phyloP scores from a whole-genome alignment of 2,329 filamentous ascomycete genomes.

The Reticulascus tulasneorum region DNA sequence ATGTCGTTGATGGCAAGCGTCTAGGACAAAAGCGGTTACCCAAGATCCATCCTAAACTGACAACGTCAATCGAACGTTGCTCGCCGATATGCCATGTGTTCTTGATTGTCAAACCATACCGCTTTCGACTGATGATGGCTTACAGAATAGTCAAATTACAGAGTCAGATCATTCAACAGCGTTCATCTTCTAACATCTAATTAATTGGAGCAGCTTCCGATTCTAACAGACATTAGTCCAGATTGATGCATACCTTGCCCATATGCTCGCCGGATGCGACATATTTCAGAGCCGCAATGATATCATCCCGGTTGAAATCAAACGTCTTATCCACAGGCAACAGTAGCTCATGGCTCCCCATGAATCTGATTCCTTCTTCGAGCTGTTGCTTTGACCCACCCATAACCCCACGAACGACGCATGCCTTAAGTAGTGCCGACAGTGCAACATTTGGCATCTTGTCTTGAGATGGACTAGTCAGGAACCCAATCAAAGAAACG shows the following conservation, averaged over 20 bases:
- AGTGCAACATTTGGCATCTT: conserved; percentile 27
- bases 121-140: no score
- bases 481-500: conserved; percentile 41
- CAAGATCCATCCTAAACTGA: no score
- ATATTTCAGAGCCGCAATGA: conserved; percentile 10
- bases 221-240: no score
- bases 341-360: conserved; percentile 19
- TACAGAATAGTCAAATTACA: no score
- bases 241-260: conserved; percentile 30
- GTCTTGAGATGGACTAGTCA: conserved; percentile 18
- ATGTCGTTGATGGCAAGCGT: no score
- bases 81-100: no score
- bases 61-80: no score
- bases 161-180: no score
- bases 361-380: conserved; percentile 26
- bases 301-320: conserved; percentile 23
- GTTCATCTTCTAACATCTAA: no score
- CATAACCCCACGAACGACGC: conserved; percentile 29
- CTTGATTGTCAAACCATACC: no score
- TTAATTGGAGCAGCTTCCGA: no score
- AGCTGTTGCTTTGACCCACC: conserved; percentile 29
- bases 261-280: conserved; percentile 22
- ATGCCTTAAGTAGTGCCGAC: conserved; percentile 22
- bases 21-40: no score
- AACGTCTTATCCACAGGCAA: conserved; percentile 31